Conservation (phyloP, 306 rosid species). For the Quercus gilva region DNA sequence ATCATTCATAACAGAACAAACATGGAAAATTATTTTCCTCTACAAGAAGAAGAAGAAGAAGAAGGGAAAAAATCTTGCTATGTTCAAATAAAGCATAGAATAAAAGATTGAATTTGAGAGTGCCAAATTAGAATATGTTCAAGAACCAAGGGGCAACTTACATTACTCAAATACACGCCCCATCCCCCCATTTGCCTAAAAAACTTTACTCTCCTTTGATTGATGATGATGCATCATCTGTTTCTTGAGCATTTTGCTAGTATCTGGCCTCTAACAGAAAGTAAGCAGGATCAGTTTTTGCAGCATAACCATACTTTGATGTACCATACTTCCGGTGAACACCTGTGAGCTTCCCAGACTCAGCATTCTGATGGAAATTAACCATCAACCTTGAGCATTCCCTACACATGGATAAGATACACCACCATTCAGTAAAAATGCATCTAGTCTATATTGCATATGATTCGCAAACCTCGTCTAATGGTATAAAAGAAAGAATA, state of each 20-base stretch:
- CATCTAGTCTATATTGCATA: neutral
- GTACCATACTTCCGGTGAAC: conserved; percentile 53
- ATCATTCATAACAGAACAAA: neutral
- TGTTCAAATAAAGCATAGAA: neutral
- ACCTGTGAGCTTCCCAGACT: conserved; percentile 46
- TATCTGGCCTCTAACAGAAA: conserved; percentile 24
- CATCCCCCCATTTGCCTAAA: neutral
- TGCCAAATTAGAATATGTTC: neutral
- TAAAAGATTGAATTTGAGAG: neutral
- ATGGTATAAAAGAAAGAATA: neutral
- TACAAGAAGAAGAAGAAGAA: neutral
- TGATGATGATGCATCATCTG: neutral
- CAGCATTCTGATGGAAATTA: conserved; percentile 66
- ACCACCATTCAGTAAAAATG: neutral
- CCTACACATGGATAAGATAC: conserved; percentile 27
- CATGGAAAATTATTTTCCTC: neutral
- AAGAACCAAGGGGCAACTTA: conserved; percentile 25
- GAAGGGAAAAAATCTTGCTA: neutral
- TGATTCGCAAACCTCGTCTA: neutral
- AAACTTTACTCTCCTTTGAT: neutral
- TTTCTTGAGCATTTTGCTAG: neutral
- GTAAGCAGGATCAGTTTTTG: conserved; percentile 53
- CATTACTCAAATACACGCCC: conserved; percentile 18
- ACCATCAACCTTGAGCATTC: conserved; percentile 76
- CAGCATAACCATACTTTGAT: conserved; percentile 61